Evolutionary conservation across 2,329 filamentous ascomycete genomes (phyloP).

Genomic region (Aspergillus melleus): DNA sequence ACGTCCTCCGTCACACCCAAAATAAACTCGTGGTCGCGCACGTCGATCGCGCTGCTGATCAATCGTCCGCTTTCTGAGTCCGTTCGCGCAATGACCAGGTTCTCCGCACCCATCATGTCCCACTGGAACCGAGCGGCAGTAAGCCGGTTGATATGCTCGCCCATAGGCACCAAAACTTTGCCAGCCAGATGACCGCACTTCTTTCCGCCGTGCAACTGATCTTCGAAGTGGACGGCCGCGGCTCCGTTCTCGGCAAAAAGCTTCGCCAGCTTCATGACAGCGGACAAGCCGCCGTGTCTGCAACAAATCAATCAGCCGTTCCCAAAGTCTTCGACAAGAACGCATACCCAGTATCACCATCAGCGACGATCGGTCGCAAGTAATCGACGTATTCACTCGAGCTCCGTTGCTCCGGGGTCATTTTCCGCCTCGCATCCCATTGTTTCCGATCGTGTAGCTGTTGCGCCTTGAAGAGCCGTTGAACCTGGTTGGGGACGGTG

Average conservation of each 20-base stretch:
- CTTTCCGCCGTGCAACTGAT: slow-evolving; percentile 96
- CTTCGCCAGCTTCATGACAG: slow-evolving; percentile 94
- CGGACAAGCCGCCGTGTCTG: slow-evolving; percentile 84
- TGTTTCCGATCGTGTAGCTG: slow-evolving; percentile 96
- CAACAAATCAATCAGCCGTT: slow-evolving; percentile 7
- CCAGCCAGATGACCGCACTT: slow-evolving; percentile 97
- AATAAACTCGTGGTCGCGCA: slow-evolving; percentile 95
- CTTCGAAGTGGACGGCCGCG: slow-evolving; percentile 94
- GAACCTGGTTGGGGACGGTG: slow-evolving; percentile 96
- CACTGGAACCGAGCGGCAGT: slow-evolving; percentile 93
- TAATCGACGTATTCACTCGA: slow-evolving; percentile 86
- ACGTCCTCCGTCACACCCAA: slow-evolving; percentile 78
- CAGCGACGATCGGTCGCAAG: slow-evolving; percentile 89
- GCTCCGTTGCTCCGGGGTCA: slow-evolving; percentile 71
- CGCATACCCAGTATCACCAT: slow-evolving; percentile 79
- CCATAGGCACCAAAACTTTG: slow-evolving; percentile 89
- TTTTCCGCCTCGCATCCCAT: slow-evolving; percentile 79
- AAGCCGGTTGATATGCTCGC: slow-evolving; percentile 95
- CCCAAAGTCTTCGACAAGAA: not conserved
- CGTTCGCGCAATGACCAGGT: slow-evolving; percentile 89
- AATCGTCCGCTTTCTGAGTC: slow-evolving; percentile 93
- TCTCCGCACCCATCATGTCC: slow-evolving; percentile 97
- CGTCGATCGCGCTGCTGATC: slow-evolving; percentile 85
- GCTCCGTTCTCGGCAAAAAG: slow-evolving; percentile 97
- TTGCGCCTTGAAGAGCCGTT: slow-evolving; percentile 93